Conservation (phyloP, 1,139 yeast species). For the Nakaseomyces delphensis region DNA sequence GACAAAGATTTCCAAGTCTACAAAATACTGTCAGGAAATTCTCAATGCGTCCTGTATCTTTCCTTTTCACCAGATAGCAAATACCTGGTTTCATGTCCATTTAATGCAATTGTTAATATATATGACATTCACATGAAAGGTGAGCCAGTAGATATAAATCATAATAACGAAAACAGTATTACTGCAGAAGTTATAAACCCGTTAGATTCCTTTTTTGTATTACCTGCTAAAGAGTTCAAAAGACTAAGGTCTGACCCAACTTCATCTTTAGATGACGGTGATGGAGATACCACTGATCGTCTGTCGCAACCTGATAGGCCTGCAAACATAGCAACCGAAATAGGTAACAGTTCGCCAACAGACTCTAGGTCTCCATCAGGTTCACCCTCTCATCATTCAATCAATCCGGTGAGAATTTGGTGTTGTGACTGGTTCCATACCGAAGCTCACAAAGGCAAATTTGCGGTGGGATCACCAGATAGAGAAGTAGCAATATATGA, state of each 20-base stretch:
- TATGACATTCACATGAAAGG: slow-evolving; percentile 49
- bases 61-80: slow-evolving; percentile 66
- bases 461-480: slow-evolving; percentile 73
- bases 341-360: slow-evolving; percentile 5
- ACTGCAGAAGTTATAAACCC: slow-evolving; percentile 22
- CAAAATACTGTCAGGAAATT: slow-evolving; percentile 39
- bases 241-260: slow-evolving; percentile 3
- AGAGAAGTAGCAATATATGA: slow-evolving; percentile 59
- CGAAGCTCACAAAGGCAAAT: slow-evolving; percentile 36
- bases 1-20: slow-evolving; percentile 42
- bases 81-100: slow-evolving; percentile 59
- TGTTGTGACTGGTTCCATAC: slow-evolving; percentile 68
- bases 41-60: slow-evolving; percentile 56
- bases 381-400: slow-evolving; percentile 11
- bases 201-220: slow-evolving; percentile 20
- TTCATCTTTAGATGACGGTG: slow-evolving; percentile 18
- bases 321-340: neutral
- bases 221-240: slow-evolving; percentile 9
- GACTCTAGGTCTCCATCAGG: slow-evolving; percentile 6
- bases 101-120: slow-evolving; percentile 55
- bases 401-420: slow-evolving; percentile 38
- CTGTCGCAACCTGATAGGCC: neutral
- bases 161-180: slow-evolving; percentile 10
- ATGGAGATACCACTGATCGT: neutral
- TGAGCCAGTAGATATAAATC: slow-evolving; percentile 17